Evolutionary conservation across 2,329 filamentous ascomycete species (phyloP), one percentile per base, ranked within the genome.

Genomic region (Drechslerella stenobrocha): DNA sequence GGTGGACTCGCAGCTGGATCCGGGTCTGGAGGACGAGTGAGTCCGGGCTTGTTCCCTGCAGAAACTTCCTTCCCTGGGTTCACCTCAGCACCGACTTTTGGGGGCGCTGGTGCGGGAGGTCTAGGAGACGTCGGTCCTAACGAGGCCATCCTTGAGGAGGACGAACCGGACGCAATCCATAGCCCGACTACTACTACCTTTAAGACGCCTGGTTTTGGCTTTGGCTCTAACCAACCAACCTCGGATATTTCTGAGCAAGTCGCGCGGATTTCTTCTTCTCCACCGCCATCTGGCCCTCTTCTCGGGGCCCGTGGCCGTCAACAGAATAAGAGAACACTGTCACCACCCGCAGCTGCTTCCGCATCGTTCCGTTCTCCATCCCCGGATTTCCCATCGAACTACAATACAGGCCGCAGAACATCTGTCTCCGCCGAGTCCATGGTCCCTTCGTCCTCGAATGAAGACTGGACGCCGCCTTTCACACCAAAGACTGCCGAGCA

Each of bases 341-440:
- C 57, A 37, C 64, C 64, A 53, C 55, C 55, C 20, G 34, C 50
- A 8, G 55, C 63, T 28, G 52, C 63, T 23, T 66, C 61, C 9
- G 52, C 61, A 28, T 51, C 46, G 7, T 69, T 69, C 57, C 56
- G 64, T n/a, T 69, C 64, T 26, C 64, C 64, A 50, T 69, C 72
- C 26, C 66, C 60, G 11, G 85, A 84, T 73, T 89, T 96, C 75
- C 93, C 93, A 58, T 87, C 84, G 73, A 91, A 97, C 76, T 97
- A 96, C 79, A 95, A 95, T 77, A 87, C 96, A 78, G 88, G 85
- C 73, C 88, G 93, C 70, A 89, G 93, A 73, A 96, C 91, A 35
- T 97, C 93, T 2, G 93, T 98, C 53, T 97, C 93, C 37, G 93
- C 93, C 51, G 93, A 98, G 78, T 96, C 92, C 1, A 82, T 97